These are phyloP conservation scores for Boletellus ananas DNA, from an alignment of 768 basidiomycete genomes.

Conservation along the genomic window DNA sequence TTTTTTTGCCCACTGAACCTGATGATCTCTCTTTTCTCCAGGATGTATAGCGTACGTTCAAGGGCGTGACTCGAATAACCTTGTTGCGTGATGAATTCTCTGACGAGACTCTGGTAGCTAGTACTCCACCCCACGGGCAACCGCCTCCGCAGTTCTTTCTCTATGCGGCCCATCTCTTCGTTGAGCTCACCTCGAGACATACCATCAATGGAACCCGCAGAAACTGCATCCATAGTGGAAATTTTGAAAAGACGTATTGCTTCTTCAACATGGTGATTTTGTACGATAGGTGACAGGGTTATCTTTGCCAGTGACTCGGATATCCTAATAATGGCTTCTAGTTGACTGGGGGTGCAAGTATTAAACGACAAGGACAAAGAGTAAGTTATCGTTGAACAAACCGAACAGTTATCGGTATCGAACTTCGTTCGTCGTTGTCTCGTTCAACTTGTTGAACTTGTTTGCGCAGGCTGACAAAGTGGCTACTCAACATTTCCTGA, in stretches of 20 bases:
- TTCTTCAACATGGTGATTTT: conserved; percentile 94
- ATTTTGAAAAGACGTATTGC: conserved; percentile 97
- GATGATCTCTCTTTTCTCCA: conserved; percentile 96
- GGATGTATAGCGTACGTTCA: conserved; percentile 82
- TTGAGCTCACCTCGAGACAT: conserved; percentile 87
- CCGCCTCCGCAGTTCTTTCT: conserved; percentile 77
- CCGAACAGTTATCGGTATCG: conserved; percentile 98
- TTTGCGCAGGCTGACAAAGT: conserved; percentile 90
- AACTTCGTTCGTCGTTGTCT: conserved; percentile 96
- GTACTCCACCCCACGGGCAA: conserved; percentile 96
- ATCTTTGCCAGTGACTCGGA: conserved; percentile 96
- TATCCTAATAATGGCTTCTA: conserved; percentile 98
- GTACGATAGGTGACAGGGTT: conserved; percentile 81
- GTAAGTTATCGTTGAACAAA: conserved; percentile 34
- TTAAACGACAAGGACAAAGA: conserved; percentile 1
- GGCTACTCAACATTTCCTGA: conserved; percentile 92
- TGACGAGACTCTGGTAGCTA: conserved; percentile 88
- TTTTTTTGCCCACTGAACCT: conserved; percentile 65
- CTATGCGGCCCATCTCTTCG: conserved; percentile 89
- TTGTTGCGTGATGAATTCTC: conserved; percentile 92
- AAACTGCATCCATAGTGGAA: conserved; percentile 99
- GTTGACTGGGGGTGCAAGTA: conserved; percentile 51
- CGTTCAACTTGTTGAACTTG: conserved; percentile 94
- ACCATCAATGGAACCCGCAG: conserved; percentile 90
- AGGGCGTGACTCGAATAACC: conserved; percentile 88